Conservation (phyloP, 2,329 filamentous ascomycete species). For the Tolypocladium ophioglossoides region DNA sequence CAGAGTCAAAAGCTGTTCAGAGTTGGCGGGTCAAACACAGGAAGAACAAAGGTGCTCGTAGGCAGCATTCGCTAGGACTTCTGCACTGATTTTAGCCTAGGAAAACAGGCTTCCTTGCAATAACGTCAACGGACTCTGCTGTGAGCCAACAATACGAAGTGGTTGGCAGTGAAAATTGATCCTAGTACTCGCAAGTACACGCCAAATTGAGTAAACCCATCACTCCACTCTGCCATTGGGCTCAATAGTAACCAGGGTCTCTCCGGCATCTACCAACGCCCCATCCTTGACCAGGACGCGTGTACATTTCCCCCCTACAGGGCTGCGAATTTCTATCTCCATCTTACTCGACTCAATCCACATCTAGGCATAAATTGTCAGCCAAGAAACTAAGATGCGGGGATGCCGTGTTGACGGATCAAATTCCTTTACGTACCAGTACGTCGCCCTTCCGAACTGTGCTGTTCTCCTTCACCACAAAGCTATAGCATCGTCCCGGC, state of each 20-base stretch:
- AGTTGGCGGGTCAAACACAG: neutral
- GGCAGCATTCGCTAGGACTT: neutral
- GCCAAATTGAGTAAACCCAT: neutral
- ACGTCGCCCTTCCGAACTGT: conserved; percentile 16
- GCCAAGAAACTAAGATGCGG: conserved; percentile 1
- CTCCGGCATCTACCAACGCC: conserved; percentile 15
- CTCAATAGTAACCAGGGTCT: neutral
- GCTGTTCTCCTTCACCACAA: conserved; percentile 14
- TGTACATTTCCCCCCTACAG: conserved; percentile 13
- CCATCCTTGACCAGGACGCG: conserved; percentile 15
- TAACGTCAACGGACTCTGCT: neutral
- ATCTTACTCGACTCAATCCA: conserved; percentile 27
- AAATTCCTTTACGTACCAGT: conserved; percentile 8
- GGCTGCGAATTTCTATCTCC: conserved; percentile 24
- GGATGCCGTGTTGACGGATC: neutral
- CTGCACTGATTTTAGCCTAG: no score
- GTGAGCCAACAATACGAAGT: neutral
- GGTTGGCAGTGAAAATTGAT: neutral
- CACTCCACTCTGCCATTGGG: neutral
- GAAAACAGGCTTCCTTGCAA: neutral
- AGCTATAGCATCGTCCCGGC: conserved; percentile 23
- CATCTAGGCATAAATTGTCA: conserved; percentile 6
- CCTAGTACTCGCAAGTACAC: neutral
- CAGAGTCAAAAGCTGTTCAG: neutral
- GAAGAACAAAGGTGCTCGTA: neutral